Evolutionary conservation across 2,329 filamentous ascomycete species (phyloP).

Genomic region (Xylaria sp.): DNA sequence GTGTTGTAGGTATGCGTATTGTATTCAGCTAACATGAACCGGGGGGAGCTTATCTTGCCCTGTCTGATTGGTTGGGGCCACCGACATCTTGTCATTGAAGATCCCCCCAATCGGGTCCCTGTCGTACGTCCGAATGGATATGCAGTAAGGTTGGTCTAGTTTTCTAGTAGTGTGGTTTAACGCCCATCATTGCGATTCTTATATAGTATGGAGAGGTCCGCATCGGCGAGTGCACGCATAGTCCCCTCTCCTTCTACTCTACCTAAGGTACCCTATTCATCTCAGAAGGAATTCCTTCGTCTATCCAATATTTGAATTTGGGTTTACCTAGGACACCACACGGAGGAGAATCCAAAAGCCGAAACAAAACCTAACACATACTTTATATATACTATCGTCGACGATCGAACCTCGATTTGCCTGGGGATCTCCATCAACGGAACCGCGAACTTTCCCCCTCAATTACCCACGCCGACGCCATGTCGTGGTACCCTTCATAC

Average conservation of each 20-base stretch:
- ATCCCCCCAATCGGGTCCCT: slow-evolving; percentile 39
- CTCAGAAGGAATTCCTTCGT: not conserved
- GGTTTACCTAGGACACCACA: not conserved
- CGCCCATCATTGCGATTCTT: slow-evolving; percentile 36
- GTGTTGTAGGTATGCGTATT: slow-evolving; percentile 2
- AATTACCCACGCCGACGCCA: slow-evolving; percentile 46
- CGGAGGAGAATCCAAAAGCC: not conserved
- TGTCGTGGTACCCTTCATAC: slow-evolving; percentile 63
- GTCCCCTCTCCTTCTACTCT: slow-evolving; percentile 8
- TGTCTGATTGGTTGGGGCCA: slow-evolving; percentile 42
- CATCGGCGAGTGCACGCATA: slow-evolving; percentile 26
- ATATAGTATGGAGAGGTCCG: slow-evolving; percentile 42
- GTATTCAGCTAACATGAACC: slow-evolving; percentile 29
- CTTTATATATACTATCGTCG: slow-evolving; percentile 5
- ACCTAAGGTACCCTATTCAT: slow-evolving; percentile 15
- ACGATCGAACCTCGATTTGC: not conserved
- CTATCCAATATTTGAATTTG: not conserved
- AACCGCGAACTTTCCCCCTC: slow-evolving; percentile 8
- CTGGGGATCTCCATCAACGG: not conserved
- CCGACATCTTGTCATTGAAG: slow-evolving; percentile 39
- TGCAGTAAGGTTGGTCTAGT: slow-evolving; percentile 14
- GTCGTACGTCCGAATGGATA: slow-evolving; percentile 17
- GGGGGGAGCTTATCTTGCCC: slow-evolving; percentile 28
- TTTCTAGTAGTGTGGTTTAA: slow-evolving; percentile 32
- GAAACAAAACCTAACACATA: not conserved